Conservation (phyloP, 2,329 filamentous ascomycete genomes). For the Colletotrichum sp. region DNA sequence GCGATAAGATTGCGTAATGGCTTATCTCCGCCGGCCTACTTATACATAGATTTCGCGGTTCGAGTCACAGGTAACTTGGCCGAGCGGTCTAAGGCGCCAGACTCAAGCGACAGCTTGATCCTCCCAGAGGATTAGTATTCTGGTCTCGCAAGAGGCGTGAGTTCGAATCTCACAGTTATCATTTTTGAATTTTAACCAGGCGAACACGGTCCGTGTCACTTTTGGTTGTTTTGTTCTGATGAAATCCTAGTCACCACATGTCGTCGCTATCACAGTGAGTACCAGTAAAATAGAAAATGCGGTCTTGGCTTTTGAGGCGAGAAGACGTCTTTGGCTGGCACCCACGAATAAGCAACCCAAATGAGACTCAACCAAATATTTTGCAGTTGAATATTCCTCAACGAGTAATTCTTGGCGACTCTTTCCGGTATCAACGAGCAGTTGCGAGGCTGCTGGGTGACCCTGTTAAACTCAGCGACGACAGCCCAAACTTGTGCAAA, state of each 20-base stretch:
- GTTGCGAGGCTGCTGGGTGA: background rate
- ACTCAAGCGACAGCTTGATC: background rate
- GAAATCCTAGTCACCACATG: no score
- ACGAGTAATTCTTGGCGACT: background rate
- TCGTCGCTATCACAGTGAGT: background rate
- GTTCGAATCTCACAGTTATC: constrained; percentile 7
- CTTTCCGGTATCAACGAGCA: background rate
- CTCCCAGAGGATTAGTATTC: background rate
- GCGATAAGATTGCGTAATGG: background rate
- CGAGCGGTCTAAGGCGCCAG: constrained; percentile 6
- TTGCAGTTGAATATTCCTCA: background rate
- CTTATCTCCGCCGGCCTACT: background rate
- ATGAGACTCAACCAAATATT: background rate
- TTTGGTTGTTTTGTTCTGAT: no score
- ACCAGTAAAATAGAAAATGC: background rate
- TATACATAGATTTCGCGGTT: fast-evolving
- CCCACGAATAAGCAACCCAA: background rate
- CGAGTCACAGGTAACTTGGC: background rate
- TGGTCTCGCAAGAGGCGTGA: constrained; percentile 3
- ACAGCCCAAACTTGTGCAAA: background rate
- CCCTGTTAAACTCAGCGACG: background rate
- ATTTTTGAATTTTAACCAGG: background rate
- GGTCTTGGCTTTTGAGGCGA: background rate
- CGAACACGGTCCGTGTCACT: background rate
- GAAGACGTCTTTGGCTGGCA: background rate